Evolutionary conservation across 2,329 filamentous ascomycete species (phyloP).

Genomic region (Camptophora hylomeconis): DNA sequence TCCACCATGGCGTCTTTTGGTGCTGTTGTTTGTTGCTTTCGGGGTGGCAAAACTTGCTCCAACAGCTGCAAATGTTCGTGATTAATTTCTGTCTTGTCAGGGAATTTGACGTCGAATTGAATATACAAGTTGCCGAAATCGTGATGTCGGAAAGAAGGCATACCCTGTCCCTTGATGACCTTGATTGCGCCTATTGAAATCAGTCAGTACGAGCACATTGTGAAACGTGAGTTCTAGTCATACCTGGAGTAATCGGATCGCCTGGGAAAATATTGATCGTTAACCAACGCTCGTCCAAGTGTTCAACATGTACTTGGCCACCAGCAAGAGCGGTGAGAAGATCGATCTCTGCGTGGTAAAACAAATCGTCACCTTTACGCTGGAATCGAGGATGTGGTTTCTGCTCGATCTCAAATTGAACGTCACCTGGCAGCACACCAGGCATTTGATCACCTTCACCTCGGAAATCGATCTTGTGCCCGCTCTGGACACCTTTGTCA

Average conservation of each 20-base stretch:
- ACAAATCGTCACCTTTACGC: conserved; percentile 88
- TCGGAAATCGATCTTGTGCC: conserved; percentile 92
- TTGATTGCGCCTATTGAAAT: conserved; percentile 64
- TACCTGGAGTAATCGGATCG: conserved; percentile 88
- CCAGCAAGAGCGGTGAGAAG: conserved; percentile 88
- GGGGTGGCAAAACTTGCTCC: conserved; percentile 71
- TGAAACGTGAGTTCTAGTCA: conserved; percentile 22
- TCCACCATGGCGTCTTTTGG: conserved; percentile 84
- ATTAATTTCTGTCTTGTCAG: conserved; percentile 57
- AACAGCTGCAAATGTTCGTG: conserved; percentile 52
- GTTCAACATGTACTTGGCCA: conserved; percentile 82
- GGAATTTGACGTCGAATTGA: conserved; percentile 96
- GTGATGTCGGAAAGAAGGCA: conserved; percentile 93
- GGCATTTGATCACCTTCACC: conserved; percentile 95
- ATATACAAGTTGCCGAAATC: conserved; percentile 94
- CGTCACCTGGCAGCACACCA: conserved; percentile 84
- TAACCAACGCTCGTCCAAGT: conserved; percentile 94
- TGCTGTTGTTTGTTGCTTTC: conserved; percentile 50
- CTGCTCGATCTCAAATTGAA: conserved; percentile 97
- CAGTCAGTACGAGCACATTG: conserved; percentile 16
- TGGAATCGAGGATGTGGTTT: conserved; percentile 96
- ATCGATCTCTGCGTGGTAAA: conserved; percentile 91
- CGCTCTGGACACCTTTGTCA: conserved; percentile 82
- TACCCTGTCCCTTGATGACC: conserved; percentile 90
- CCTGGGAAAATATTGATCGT: conserved; percentile 85